Percentiles rank a stretch among this genome's conserved stretches.
These are phyloP conservation scores for Ehretia macrophylla DNA, from an alignment of 257 asterid species.

Conservation along the genomic window DNA sequence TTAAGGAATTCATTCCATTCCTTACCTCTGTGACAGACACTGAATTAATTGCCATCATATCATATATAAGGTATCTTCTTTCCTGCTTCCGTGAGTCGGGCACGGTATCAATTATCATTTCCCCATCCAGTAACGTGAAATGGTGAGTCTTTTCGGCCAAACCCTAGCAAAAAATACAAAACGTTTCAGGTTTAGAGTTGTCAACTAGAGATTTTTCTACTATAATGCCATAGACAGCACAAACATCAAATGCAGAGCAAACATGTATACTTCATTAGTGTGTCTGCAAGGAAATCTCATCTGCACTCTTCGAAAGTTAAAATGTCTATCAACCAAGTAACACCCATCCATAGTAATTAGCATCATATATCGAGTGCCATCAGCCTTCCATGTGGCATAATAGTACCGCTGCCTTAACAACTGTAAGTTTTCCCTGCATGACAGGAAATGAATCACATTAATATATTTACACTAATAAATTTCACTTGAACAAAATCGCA, in stretches of 20 bases:
- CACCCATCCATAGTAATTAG: slow-evolving; percentile 95
- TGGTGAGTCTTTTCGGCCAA: slow-evolving; percentile 69
- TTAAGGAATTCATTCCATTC: background rate
- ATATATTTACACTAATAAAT: background rate
- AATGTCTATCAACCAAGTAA: slow-evolving; percentile 85
- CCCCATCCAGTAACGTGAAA: slow-evolving; percentile 96
- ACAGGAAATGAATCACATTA: background rate
- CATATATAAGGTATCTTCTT: slow-evolving; percentile 95
- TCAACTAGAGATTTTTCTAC: too few species aligned
- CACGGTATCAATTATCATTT: slow-evolving; percentile 85
- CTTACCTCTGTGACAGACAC: slow-evolving; percentile 79
- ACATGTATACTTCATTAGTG: slow-evolving; percentile 56
- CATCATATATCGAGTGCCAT: slow-evolving; percentile 99
- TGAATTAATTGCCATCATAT: slow-evolving; percentile 87
- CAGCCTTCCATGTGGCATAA: slow-evolving; percentile 99
- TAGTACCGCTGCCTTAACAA: slow-evolving; percentile 88
- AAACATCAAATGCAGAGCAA: slow-evolving; percentile 6
- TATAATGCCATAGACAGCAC: slow-evolving; percentile 3
- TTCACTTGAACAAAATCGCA: background rate
- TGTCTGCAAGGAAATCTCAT: slow-evolving; percentile 91
- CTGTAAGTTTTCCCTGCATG: slow-evolving; percentile 84
- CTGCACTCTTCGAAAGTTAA: slow-evolving; percentile 90
- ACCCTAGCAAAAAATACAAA: slow-evolving; percentile 42
- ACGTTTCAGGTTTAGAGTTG: background rate
- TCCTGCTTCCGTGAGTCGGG: slow-evolving; percentile 81